Evolutionary conservation across 2,329 filamentous ascomycete genomes (phyloP).

Genomic region (Pestalotiopsis sp.): DNA sequence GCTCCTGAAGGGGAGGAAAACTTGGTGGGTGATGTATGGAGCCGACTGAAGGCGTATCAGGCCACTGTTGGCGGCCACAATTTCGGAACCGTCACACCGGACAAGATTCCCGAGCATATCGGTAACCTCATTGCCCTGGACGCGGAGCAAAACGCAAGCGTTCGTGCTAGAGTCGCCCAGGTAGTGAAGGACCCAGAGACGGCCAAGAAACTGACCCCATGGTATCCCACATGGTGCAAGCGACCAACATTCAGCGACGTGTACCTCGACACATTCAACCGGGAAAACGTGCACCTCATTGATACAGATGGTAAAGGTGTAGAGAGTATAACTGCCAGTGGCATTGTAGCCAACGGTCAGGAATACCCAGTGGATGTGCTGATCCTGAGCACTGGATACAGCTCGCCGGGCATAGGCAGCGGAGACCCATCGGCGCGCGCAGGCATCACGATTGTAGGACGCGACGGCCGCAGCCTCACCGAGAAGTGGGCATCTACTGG

Average conservation of each 20-base stretch:
- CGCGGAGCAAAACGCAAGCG: conserved; percentile 36
- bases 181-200: conserved; percentile 6
- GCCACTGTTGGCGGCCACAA: conserved; percentile 4
- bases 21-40: conserved; percentile 9
- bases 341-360: conserved; percentile 48
- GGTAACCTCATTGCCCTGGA: background rate
- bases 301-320: conserved; percentile 61
- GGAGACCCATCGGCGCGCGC: conserved; percentile 11
- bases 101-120: conserved; percentile 13
- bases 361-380: conserved; percentile 47
- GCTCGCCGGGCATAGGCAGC: conserved; percentile 22
- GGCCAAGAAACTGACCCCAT: conserved; percentile 44
- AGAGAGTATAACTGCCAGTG: conserved; percentile 44
- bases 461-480: background rate
- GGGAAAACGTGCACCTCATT: conserved; percentile 58
- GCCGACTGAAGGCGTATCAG: conserved; percentile 1
- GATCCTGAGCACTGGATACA: conserved; percentile 41
- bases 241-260: conserved; percentile 64
- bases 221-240: conserved; percentile 67
- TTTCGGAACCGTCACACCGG: conserved; percentile 5
- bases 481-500: conserved; percentile 12
- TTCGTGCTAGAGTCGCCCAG: conserved; percentile 18
- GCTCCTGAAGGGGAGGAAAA: conserved; percentile 5
- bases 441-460: conserved; percentile 4
- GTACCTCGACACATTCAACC: conserved; percentile 63